Evolutionary conservation across 2,329 filamentous ascomycete species (phyloP).

Genomic region (Aspergillus eucalypticola): DNA sequence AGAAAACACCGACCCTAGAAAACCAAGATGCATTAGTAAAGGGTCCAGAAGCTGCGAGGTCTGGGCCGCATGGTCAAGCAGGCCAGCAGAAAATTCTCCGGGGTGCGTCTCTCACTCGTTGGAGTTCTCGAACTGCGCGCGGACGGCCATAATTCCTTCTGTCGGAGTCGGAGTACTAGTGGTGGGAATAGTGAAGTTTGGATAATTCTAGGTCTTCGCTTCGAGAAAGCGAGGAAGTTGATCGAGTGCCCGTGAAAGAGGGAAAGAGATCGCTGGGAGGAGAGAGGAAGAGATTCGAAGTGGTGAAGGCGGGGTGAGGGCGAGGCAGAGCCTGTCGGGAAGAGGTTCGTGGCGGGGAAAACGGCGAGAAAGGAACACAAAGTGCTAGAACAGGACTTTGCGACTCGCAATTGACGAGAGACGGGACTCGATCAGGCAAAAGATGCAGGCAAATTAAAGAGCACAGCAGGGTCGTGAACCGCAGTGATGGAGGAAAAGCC

Average conservation of each 20-base stretch:
- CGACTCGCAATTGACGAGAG: not conserved
- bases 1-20: conserved; percentile 87
- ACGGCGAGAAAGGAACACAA: not conserved
- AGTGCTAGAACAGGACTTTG: not conserved
- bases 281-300: not conserved
- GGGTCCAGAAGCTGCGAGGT: not conserved
- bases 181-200: not conserved
- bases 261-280: not conserved
- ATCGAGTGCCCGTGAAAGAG: not conserved
- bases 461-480: not conserved
- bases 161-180: not conserved
- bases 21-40: conserved; percentile 12
- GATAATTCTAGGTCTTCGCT: not conserved
- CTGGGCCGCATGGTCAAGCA: not conserved
- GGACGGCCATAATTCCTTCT: conserved; percentile 45
- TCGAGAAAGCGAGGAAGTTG: not conserved
- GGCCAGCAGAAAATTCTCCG: not conserved
- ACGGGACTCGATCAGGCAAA: not conserved
- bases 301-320: conserved; percentile 6
- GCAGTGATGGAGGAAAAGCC: conserved; percentile 10
- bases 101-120: conserved; percentile 44
- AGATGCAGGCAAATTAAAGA: not conserved
- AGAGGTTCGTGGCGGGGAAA: not conserved
- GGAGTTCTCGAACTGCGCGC: conserved; percentile 53
- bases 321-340: not conserved